Evolutionary conservation across 257 asterid species (phyloP).

Genomic region (Nicotiana tomentosiformis): DNA sequence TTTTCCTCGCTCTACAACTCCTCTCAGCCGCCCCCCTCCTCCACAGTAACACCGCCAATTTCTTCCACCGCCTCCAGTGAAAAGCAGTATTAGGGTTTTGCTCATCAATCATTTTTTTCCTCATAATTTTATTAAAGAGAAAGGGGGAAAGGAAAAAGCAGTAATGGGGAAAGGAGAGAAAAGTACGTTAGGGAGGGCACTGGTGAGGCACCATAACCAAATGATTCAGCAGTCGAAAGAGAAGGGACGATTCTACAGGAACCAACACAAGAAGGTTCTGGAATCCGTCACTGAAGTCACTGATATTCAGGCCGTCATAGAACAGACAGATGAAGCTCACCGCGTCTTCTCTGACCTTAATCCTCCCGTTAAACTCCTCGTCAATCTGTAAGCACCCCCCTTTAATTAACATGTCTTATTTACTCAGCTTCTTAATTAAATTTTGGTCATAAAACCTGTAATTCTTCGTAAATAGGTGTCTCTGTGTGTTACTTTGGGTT

Average conservation of each 20-base stretch:
- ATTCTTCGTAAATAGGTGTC: no score
- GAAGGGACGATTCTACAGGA: conserved; percentile 60
- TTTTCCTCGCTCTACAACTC: neutral
- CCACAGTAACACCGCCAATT: neutral
- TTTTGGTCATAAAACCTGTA: neutral
- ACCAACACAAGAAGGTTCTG: conserved; percentile 69
- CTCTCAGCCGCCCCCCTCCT: neutral
- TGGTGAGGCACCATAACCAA: conserved; percentile 92
- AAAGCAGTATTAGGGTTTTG: neutral
- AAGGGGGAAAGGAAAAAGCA: neutral
- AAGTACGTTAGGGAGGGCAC: conserved; percentile 67
- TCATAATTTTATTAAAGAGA: neutral
- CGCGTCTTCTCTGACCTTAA: conserved; percentile 55
- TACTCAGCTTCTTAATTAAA: neutral
- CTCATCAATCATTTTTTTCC: neutral
- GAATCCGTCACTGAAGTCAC: conserved; percentile 90
- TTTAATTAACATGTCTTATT: neutral
- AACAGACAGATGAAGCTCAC: conserved; percentile 78
- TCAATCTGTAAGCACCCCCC: conserved; percentile 46
- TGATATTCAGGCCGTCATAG: conserved; percentile 86
- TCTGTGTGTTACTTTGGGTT: no score
- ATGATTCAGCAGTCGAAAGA: conserved; percentile 69
- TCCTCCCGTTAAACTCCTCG: conserved; percentile 50
- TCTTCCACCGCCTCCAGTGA: neutral
- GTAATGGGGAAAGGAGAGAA: conserved; percentile 74